These are phyloP conservation scores for Bifiguratus adelaidae DNA, from an alignment of 192 early-diverging fungal species.

Conservation along the genomic window DNA sequence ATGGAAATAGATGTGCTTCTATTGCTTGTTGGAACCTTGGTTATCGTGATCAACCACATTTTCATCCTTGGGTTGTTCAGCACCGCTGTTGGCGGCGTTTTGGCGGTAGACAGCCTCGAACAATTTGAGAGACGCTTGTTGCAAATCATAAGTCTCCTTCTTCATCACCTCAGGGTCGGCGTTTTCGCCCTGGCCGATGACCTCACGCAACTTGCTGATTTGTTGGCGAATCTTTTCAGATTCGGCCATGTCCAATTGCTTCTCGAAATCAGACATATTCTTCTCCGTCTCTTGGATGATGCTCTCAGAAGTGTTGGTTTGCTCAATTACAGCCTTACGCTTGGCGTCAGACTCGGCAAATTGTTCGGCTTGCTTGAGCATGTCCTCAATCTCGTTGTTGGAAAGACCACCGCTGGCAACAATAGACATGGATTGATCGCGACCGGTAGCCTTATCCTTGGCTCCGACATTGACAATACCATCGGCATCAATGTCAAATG, in stretches of 20 bases:
- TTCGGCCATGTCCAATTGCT: slow-evolving; percentile 82
- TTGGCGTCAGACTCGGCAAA: slow-evolving; percentile 90
- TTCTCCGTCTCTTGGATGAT: slow-evolving; percentile 91
- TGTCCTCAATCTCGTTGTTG: slow-evolving; percentile 92
- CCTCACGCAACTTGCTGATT: slow-evolving; percentile 73
- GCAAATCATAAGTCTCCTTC: slow-evolving; percentile 73
- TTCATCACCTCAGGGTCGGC: slow-evolving; percentile 73
- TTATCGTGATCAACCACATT: too few relatives aligned
- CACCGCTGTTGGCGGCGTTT: too few relatives aligned
- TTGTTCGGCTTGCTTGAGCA: slow-evolving; percentile 86
- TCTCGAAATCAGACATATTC: slow-evolving; percentile 94
- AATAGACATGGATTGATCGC: slow-evolving; percentile 93
- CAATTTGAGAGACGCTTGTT: slow-evolving; percentile 86
- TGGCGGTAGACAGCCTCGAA: slow-evolving; percentile 99
- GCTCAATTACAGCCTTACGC: slow-evolving; percentile 92
- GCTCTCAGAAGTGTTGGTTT: slow-evolving; percentile 84
- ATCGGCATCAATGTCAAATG: slow-evolving; percentile 99
- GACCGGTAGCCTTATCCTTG: slow-evolving; percentile 93
- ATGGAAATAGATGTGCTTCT: too few relatives aligned
- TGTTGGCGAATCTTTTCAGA: slow-evolving; percentile 74
- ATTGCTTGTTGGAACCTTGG: too few relatives aligned
- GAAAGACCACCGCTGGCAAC: slow-evolving; percentile 89
- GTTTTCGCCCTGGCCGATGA: slow-evolving; percentile 55
- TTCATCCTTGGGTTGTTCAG: too few relatives aligned
- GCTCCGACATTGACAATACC: slow-evolving; percentile 98